Percentiles rank a stretch among this genome's conserved stretches.
These are phyloP conservation scores for Vaucheria bursata DNA, from an alignment of 352 stramenopile genomes.

Conservation along the genomic window DNA sequence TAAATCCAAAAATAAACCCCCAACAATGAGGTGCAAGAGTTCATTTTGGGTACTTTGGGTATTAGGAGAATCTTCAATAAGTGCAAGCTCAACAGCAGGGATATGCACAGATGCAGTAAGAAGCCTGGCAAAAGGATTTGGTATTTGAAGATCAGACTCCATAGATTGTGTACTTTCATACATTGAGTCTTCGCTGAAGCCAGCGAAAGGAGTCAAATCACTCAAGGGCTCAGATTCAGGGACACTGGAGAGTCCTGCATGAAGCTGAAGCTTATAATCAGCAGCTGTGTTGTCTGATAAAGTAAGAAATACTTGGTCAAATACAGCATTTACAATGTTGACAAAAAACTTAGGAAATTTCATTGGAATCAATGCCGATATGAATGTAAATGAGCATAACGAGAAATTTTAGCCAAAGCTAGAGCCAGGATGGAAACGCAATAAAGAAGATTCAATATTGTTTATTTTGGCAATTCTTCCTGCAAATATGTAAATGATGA, in stretches of 20 bases:
- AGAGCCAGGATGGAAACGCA: too few species aligned
- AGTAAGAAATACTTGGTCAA: too few species aligned
- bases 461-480: too few species aligned
- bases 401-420: too few species aligned
- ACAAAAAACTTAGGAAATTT: too few species aligned
- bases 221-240: background rate
- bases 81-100: slow-evolving; percentile 18
- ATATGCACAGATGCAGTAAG: slow-evolving; percentile 20
- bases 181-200: background rate
- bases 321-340: too few species aligned
- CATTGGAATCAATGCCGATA: too few species aligned
- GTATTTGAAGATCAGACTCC: background rate
- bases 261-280: background rate
- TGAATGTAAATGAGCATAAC: too few species aligned
- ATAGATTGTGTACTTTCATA: background rate
- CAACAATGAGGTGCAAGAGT: background rate
- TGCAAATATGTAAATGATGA: too few species aligned
- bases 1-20: background rate
- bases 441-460: too few species aligned
- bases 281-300: too few species aligned
- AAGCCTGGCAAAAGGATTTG: background rate
- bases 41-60: background rate
- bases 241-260: background rate
- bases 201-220: background rate
- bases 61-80: background rate